Base-by-base conservation (phyloP, 805 yeast species). In the Candida peoriensis region DNA sequence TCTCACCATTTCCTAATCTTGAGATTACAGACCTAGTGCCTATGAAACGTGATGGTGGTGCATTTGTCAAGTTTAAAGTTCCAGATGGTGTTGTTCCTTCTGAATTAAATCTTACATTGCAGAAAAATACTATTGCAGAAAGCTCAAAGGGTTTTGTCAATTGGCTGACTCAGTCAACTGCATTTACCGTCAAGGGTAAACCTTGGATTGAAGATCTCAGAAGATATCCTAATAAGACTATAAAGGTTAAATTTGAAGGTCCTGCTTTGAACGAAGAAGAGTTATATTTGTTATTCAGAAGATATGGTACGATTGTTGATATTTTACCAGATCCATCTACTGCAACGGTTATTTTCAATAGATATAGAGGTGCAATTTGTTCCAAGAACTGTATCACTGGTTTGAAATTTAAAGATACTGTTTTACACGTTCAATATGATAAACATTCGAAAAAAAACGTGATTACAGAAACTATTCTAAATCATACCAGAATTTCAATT, bases 191-290 rank as follows among this genome's bases (percentile, higher is more conserved):
- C 1, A 80, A 82, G 47, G 99, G 99, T 42, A 66, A 73, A 2
- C 98, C 99, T 0, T 90, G 97, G 96, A 82, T 93, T 41, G 97
- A 90, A 61, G 98, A 93, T 55, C 65, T 93, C 55, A 73, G 85
- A 47, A 63, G 96, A 42, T 74, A 70, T 44, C 95, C 95, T 8
- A 76, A 81, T 35, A 60, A 69, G 8, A 66, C 67, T 11, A 59
- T 93, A 17, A 71, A 74, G 36, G 77, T 90, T 5, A 67, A 70
- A 19, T 89, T 81, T 54, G 87, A 81, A 44, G 97, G 96, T 2
- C 76, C 78, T 0, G 68, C 78, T 6, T 60, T 90, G 39, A 71
- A 82, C 0, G 94, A 87, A 43, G 97, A 89, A 57, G 81, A 80
- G 35, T 56, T 89, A 34, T 90, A 89, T 48, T 71, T 83, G 2